Evolutionary conservation across 2,329 filamentous ascomycete genomes (phyloP), one percentile per base, ranked within the genome.

Genomic region (Verticillium nonalfalfae): DNA sequence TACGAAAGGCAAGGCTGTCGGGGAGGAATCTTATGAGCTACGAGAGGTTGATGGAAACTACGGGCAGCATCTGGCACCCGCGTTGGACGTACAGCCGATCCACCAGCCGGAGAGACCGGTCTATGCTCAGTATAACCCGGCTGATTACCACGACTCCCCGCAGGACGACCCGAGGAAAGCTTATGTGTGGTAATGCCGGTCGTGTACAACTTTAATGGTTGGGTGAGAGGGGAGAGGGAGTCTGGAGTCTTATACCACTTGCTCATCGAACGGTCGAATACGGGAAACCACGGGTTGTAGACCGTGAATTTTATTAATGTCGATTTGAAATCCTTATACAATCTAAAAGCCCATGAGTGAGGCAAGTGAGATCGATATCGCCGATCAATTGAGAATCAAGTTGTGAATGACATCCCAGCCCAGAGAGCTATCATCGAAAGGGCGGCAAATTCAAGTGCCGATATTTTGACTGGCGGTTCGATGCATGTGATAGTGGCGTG

Each of bases 21-120:
- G 62, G 1, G 68, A 68, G 9, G 79, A 82, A 62, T 73, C 74
- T 4, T 84, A 81, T 59, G 82, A 85, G 72, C 71, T 84, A 68
- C 74, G 78, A 35, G 73, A 79, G 60, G 79, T 81, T 0, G 73
- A 79, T 36, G 70, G 69, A 55, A 72, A 70, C 26, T 73, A 70
- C 4, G 72, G 70, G 33, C 21, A 45, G n/a, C 40, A 55, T 26
- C 11, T 55, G 13, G 11, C 18, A 10, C 9, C 7, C 15, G 14
- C 33, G 7, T 1, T n/a, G n/a, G n/a, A 55, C 18, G 33, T 26
- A 10, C n/a, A 31, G 5, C 52, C 40, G 5, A 38, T 83, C 50
- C 73, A 73, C 31, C 81, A 82, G 58, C 80, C 80, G 0, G 80
- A 79, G 0, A 77, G 79, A 9, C 40, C 59, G 11, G 59, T 61